phyloP scores from a whole-genome alignment of 768 basidiomycete species.

The Phanerochaete sordida region DNA sequence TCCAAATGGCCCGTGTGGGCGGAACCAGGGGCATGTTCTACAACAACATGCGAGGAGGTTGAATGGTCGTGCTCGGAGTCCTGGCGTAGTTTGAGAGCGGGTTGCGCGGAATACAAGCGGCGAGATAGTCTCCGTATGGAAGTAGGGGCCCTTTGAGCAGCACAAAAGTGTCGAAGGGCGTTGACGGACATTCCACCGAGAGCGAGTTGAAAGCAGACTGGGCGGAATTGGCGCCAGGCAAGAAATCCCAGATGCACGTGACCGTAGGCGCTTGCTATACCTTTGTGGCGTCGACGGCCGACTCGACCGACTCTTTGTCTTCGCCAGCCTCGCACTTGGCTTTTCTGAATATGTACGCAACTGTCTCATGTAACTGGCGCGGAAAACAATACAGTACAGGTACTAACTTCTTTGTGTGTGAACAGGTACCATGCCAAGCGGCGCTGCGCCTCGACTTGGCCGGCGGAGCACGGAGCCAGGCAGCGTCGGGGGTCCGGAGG shows the following conservation, averaged over 20 bases:
- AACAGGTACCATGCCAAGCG: too few relatives aligned
- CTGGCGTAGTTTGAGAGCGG: not conserved
- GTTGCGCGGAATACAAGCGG: constrained; percentile 3
- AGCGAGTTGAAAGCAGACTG: not conserved
- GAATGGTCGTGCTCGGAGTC: not conserved
- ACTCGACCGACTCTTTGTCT: too few relatives aligned
- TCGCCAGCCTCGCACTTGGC: too few relatives aligned
- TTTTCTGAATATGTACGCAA: too few relatives aligned
- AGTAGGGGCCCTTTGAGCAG: not conserved
- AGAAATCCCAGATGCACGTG: not conserved
- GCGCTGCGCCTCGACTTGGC: too few relatives aligned
- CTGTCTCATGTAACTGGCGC: too few relatives aligned
- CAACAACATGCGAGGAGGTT: not conserved
- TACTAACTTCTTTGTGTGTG: too few relatives aligned
- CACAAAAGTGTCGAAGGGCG: constrained; percentile 6
- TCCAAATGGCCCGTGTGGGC: too few relatives aligned
- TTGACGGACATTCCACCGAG: constrained; percentile 13
- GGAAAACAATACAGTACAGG: too few relatives aligned
- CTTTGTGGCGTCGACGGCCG: constrained; percentile 1
- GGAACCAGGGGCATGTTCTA: not conserved
- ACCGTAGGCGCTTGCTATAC: not conserved
- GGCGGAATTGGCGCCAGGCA: not conserved
- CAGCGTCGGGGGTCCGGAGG: too few relatives aligned
- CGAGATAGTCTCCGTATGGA: not conserved
- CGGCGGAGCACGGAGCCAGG: too few relatives aligned